These are phyloP conservation scores for Phytophthora colocasiae DNA, from an alignment of 352 stramenopile species.

Conservation along the genomic window DNA sequence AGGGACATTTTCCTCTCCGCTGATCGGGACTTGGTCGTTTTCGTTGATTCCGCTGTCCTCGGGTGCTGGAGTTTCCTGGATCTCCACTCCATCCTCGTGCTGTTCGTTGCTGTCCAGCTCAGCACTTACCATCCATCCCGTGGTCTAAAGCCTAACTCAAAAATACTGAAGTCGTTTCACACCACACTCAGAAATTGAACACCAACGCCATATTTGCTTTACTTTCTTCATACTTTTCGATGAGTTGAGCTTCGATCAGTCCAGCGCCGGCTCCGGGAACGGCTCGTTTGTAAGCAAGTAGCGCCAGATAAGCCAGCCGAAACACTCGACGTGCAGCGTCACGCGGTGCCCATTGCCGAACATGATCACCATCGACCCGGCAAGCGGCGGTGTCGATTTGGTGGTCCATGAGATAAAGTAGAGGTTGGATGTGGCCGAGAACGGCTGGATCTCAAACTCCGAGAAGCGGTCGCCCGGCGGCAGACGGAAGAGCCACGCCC, in stretches of 20 bases:
- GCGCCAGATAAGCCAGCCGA: conserved; percentile 88
- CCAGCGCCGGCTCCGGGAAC: conserved; percentile 68
- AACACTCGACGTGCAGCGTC: conserved; percentile 86
- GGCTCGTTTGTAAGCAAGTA: conserved; percentile 86
- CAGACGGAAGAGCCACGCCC: conserved; percentile 84
- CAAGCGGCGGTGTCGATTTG: conserved; percentile 76
- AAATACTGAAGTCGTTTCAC: conserved; percentile 29
- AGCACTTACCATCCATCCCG: conserved; percentile 33
- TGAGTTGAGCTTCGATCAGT: conserved; percentile 34
- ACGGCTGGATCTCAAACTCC: conserved; percentile 81
- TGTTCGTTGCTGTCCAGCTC: conserved; percentile 16
- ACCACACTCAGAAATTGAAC: too few species aligned
- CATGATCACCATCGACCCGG: conserved; percentile 86
- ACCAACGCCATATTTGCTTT: too few species aligned
- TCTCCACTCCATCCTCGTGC: conserved; percentile 13
- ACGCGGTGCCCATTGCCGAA: conserved; percentile 85
- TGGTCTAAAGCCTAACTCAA: conserved; percentile 8
- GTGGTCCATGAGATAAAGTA: conserved; percentile 89
- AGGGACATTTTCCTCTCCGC: neutral
- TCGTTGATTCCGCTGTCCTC: neutral
- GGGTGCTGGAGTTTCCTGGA: neutral
- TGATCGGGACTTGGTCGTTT: neutral
- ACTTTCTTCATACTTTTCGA: neutral
- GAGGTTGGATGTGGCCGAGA: conserved; percentile 72
- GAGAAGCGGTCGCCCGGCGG: conserved; percentile 77